Evolutionary conservation across 163 green algal species (phyloP), one percentile per base, ranked within the genome.

Genomic region (Chloroidium sp.): DNA sequence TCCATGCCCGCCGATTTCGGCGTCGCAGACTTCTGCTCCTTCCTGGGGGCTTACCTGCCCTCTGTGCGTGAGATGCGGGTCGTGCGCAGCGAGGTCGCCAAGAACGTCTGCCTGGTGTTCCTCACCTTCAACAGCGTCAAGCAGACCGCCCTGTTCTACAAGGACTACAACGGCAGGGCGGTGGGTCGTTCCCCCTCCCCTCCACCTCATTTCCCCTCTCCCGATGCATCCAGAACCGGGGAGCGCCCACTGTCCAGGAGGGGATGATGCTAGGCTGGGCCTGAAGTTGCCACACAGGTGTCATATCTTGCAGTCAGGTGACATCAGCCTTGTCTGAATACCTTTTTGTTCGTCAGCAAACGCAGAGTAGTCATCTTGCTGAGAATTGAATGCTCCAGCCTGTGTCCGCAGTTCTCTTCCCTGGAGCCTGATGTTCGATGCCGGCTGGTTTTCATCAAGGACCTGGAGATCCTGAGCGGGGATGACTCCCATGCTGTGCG

Each of bases 341-440:
- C 36, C 36, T 36, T 36, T 36, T 36, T 36, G 36, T 36, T 36
- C 36, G 36, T 36, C 36, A 36, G 36, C 36, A 36, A 36, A 36
- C 36, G 36, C 36, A 36, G 36, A 36, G 36, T 36, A 36, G 36
- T 36, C 36, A 36, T 36, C 36, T 36, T 36, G 36, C 36, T 36
- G 36, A 36, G 36, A 36, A 36, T 36, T 36, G 36, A 36, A 36
- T 36, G 36, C 36, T 36, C 36, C 36, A 36, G 36, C 36, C 14
- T 62, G 2, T 8, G 62, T 1, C 3, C 77, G 81, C 86, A 91
- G 80, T 97, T 95, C 79, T 94, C 87, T 76, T 86, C 86, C 8
- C 79, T 98, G 74, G 94, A 98, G 87, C 92, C 94, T 58, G 92
- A 97, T 67, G 85, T 97, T 2, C 75, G 95, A 8, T 98, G 95